Evolutionary conservation across 306 rosid genomes (phyloP), one percentile per base, ranked within the genome.

Genomic region (Benincasa hispida): DNA sequence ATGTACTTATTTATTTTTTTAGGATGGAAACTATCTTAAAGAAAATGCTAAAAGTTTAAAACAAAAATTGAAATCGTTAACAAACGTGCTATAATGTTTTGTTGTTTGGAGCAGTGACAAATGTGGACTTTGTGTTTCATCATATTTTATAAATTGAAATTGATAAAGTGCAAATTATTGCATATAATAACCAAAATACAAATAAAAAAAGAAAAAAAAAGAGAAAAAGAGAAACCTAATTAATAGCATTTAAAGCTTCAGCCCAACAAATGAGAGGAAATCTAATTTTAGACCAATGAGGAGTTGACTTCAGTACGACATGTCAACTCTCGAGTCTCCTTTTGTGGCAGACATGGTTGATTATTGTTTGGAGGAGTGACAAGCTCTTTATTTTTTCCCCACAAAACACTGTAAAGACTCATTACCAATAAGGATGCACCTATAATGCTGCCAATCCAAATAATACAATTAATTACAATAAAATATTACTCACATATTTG

Each of bases 371-470:
- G 39, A 56, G 79, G 84, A 0, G 39, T 53, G 48, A 60, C 45
- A 62, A 86, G 76, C 75, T 92, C 98, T 82, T 80, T 90, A 35
- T 82, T 86, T 78, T 92, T 92, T 7, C 89, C 98, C 96, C 98
- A 90, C 77, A 92, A 74, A 70, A 92, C 92, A 42, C 86, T 77
- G 76, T 90, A 92, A 28, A 92, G 87, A 74, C 94, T 93, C 68
- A 84, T 65, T 72, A 87, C 91, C 85, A 92, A 39, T 17, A 81
- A 67, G 6, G 80, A 15, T 30, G 90, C 92, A 32, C 98, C 98
- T 53, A 92, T 63, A 22, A 92, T 35, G 59, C 98, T 92, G 87
- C 53, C 27, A 67, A n/a, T 50, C 75, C 18, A 57, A n/a, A 37
- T n/a, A 34, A 54, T 12, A 7, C 15, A 54, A 50, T 0, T 12